A percentile compares a stretch with the other conserved stretches of the same genome.
phyloP scores from a whole-genome alignment of 257 asterid genomes.

The Rhazya stricta region DNA sequence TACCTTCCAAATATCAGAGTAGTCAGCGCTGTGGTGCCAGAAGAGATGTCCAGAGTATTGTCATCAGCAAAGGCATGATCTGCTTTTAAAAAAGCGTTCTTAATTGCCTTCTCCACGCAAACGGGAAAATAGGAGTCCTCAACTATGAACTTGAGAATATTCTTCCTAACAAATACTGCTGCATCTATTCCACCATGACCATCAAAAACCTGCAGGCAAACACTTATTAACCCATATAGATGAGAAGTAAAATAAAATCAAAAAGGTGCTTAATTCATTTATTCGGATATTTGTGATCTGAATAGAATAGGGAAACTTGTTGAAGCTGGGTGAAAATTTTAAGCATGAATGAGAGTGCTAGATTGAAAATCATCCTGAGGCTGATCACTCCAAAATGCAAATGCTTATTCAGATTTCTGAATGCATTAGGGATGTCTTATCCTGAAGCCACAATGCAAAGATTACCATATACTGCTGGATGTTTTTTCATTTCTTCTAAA shows the following conservation, averaged over 20 bases:
- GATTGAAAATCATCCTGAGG: not conserved
- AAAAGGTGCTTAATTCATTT: not conserved
- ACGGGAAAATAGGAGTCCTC: slow-evolving; percentile 67
- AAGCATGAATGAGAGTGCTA: not conserved
- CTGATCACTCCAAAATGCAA: not conserved
- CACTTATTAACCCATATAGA: not conserved
- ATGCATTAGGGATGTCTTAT: not conserved
- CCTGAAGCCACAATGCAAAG: not conserved
- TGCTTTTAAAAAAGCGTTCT: slow-evolving; percentile 71
- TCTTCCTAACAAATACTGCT: slow-evolving; percentile 58
- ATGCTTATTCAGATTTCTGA: not conserved
- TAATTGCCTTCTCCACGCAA: slow-evolving; percentile 68
- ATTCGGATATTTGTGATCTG: not conserved
- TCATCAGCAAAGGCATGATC: slow-evolving; percentile 81
- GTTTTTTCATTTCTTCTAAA: not conserved
- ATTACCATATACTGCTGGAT: not conserved
- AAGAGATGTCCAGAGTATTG: slow-evolving; percentile 70
- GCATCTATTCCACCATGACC: slow-evolving; percentile 99
- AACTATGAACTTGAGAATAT: slow-evolving; percentile 65
- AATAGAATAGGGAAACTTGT: not conserved
- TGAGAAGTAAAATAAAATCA: slow-evolving; percentile 1
- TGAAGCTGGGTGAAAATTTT: not conserved
- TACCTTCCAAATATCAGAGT: slow-evolving; percentile 80
- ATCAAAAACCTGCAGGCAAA: slow-evolving; percentile 70
- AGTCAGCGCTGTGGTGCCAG: slow-evolving; percentile 89